Conservation (phyloP, 140 eudicot species). For the Anethum foeniculum region DNA sequence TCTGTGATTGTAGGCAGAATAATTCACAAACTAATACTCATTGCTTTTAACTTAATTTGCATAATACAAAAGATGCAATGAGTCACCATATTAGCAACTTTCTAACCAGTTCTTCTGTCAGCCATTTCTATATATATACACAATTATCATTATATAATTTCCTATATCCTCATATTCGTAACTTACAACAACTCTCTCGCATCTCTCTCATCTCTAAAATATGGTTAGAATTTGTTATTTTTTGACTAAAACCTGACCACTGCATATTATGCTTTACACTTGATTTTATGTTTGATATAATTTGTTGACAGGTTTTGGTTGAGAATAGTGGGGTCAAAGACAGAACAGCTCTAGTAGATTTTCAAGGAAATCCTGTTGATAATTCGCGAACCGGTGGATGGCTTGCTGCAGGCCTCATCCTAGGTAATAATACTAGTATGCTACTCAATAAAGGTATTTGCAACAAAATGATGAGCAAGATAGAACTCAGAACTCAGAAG, state of each 20-base stretch:
- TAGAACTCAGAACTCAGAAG: too few relatives aligned
- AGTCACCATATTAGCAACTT: background rate
- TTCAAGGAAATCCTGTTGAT: conserved; percentile 65
- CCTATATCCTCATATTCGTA: background rate
- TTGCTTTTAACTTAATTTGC: background rate
- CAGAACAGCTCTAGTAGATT: conserved; percentile 34
- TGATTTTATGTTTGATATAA: background rate
- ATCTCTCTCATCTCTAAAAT: background rate
- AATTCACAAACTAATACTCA: background rate
- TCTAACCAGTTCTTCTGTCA: background rate
- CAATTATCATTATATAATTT: background rate
- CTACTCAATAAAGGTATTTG: background rate
- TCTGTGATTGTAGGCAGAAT: background rate
- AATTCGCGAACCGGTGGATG: conserved; percentile 84
- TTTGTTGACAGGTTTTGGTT: conserved; percentile 29
- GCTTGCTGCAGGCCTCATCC: conserved; percentile 95
- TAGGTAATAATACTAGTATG: conserved; percentile 37
- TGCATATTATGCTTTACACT: background rate
- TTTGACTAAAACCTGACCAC: too few relatives aligned
- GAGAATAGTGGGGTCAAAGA: conserved; percentile 23
- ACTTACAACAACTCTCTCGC: conserved; percentile 6
- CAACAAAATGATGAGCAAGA: too few relatives aligned
- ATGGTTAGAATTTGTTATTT: background rate
- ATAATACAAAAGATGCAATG: background rate
- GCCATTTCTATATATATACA: background rate